A percentile compares a stretch with the other conserved stretches of the same genome.
These are phyloP conservation scores for Lactarius hengduanensis DNA, from an alignment of 768 basidiomycete genomes.

Conservation along the genomic window DNA sequence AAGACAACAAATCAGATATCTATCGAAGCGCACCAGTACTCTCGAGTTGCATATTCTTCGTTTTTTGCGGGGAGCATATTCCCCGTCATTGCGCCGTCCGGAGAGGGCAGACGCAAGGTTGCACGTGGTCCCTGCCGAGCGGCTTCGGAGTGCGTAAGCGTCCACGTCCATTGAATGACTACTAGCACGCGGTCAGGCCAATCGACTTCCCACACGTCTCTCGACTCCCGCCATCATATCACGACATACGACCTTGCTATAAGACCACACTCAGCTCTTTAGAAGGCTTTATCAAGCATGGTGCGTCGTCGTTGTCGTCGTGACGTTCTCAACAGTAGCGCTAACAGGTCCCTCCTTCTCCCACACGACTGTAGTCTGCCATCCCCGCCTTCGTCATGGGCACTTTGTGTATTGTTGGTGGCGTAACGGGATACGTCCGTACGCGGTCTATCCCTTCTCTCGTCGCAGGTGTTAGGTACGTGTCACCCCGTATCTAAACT, in stretches of 20 bases:
- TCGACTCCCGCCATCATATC: neutral
- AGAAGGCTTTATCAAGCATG: neutral
- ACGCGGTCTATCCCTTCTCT: constrained; percentile 80
- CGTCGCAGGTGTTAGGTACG: constrained; percentile 77
- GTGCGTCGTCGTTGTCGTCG: neutral
- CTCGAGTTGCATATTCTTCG: constrained; percentile 63
- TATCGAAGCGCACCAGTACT: constrained; percentile 56
- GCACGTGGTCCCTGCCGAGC: neutral
- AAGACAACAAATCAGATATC: neutral
- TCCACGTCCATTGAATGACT: neutral
- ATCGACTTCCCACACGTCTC: constrained; percentile 16
- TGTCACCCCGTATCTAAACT: neutral
- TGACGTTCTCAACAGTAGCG: neutral
- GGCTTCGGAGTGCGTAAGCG: neutral
- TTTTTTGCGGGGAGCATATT: constrained; percentile 55
- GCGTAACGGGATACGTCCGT: constrained; percentile 65
- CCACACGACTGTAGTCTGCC: constrained; percentile 54
- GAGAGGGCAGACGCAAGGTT: too few species aligned
- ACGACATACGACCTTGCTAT: neutral
- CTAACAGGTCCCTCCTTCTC: neutral
- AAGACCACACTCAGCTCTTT: neutral
- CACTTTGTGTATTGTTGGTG: constrained; percentile 72
- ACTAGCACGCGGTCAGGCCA: neutral
- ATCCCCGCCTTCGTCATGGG: constrained; percentile 81
- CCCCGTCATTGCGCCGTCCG: constrained; percentile 1